phyloP scores from a whole-genome alignment of 2,329 filamentous ascomycete species.

The Aureobasidium leucospermi region DNA sequence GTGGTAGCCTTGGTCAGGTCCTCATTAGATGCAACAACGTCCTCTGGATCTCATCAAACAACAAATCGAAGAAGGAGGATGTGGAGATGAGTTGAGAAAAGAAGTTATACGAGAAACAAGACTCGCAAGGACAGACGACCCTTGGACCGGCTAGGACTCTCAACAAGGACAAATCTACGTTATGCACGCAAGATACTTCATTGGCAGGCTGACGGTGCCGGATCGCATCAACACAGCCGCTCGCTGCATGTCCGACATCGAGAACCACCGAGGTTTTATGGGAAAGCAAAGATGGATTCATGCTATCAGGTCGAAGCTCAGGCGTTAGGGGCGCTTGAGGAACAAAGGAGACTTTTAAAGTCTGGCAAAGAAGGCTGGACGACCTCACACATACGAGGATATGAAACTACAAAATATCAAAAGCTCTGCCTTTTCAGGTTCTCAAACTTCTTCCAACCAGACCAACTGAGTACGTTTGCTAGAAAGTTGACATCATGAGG shows the following conservation, averaged over 20 bases:
- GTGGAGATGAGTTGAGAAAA: constrained; percentile 12
- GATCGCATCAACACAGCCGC: not conserved
- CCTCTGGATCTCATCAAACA: constrained; percentile 66
- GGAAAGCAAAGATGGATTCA: not conserved
- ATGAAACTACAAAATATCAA: constrained; percentile 6
- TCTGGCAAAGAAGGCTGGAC: not conserved
- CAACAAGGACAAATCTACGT: not conserved
- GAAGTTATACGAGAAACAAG: not conserved
- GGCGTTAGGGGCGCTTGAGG: not conserved
- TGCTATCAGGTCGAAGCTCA: not conserved
- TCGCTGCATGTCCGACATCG: not conserved
- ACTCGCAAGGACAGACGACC: not conserved
- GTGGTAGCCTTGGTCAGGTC: constrained; percentile 79
- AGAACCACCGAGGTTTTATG: not conserved
- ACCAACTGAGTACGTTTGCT: no score
- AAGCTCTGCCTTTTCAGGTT: not conserved
- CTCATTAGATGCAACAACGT: constrained; percentile 96
- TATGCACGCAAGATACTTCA: not conserved
- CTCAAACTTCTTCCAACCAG: no score
- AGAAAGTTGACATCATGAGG: no score
- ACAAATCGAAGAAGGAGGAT: constrained; percentile 15
- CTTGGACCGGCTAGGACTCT: not conserved
- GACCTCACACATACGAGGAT: not conserved
- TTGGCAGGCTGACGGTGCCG: not conserved
- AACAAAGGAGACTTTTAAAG: not conserved